Evolutionary conservation across 2,329 filamentous ascomycete genomes (phyloP), one percentile per base, ranked within the genome.

Genomic region (Bimuria novae-zelandiae): DNA sequence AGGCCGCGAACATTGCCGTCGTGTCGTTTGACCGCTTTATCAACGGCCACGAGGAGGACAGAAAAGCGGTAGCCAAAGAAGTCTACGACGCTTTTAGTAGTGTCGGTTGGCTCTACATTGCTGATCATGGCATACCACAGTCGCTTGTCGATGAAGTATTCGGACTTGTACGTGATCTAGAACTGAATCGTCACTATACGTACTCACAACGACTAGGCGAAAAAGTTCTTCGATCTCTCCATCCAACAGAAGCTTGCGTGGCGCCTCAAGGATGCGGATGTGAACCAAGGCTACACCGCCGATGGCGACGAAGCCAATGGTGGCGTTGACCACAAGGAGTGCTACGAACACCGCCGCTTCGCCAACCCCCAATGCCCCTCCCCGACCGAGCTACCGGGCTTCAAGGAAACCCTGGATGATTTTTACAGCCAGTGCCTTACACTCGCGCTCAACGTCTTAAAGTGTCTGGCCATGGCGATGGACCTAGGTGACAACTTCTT

Each of bases 81-180:
- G 65, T 77, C 12, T 73, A 76, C 52, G 49, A 69, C 12, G 75
- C 74, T 2, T 75, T 75, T 33, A 69, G 68, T 35, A 70, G 63
- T 6, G 68, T 75, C 7, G 75, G 75, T 2, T 78, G 76, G 62
- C 74, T 76, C n/a, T 76, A 76, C 46, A 60, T 78, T 23, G 69
- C 70, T 52, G 76, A 76, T 36, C 73, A 77, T 50, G 73, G 73
- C 7, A 64, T 78, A 1, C 59, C 69, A 3, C 66, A 71, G 52
- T 58, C 66, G 21, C 54, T 62, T 19, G 62, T 76, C 1, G 67
- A 71, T 25, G 53, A 67, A 37, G 62, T 63, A 3, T 70, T 72
- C 37, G 49, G 25, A 25, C 61, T 67, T 32, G 68, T 68, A 48
- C 17, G 64, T 60, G 25, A n/a, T 19, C 12, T 1, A 39, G 37